A percentile compares a stretch with the other conserved stretches of the same genome.
Evolutionary conservation across 1,284 basidiomycete genomes (phyloP).

Genomic region (Nidula niveotomentosa): DNA sequence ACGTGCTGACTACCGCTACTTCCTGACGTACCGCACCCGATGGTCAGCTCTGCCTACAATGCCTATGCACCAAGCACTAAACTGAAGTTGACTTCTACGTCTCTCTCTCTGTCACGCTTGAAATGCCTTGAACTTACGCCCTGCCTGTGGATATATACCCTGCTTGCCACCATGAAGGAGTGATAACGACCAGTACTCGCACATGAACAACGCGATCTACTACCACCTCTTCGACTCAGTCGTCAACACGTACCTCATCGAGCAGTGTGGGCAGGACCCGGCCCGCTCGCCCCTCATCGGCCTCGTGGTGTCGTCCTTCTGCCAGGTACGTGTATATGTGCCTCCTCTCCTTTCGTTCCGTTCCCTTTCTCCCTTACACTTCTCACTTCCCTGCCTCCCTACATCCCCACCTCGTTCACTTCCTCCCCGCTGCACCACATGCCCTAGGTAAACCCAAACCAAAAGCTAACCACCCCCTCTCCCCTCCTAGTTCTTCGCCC

Average conservation of each 20-base stretch:
- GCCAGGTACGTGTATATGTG: constrained; percentile 39
- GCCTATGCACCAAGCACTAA: not conserved
- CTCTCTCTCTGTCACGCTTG: too few species aligned
- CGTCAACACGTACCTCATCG: constrained; percentile 71
- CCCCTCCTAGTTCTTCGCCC: constrained; percentile 52
- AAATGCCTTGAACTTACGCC: too few species aligned
- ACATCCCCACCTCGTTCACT: too few species aligned
- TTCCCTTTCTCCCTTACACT: not conserved
- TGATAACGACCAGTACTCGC: constrained; percentile 81
- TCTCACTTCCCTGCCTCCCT: too few species aligned
- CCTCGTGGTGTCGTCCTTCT: constrained; percentile 71
- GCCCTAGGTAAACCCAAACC: too few species aligned
- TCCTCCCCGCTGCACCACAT: too few species aligned
- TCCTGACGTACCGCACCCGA: constrained; percentile 63
- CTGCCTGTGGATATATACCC: not conserved
- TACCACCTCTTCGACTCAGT: constrained; percentile 79
- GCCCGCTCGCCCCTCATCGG: constrained; percentile 55
- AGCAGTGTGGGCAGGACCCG: constrained; percentile 53
- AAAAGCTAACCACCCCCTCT: too few species aligned
- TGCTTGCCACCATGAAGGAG: constrained; percentile 40
- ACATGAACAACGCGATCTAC: constrained; percentile 79
- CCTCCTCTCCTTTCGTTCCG: not conserved
- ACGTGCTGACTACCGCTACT: constrained; percentile 56
- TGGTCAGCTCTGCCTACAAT: constrained; percentile 44
- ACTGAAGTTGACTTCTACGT: too few species aligned